A percentile compares a stretch with the other conserved stretches of the same genome.
These are phyloP conservation scores for Ophiosphaerella herpotricha DNA, from an alignment of 2,329 filamentous ascomycete genomes.

Conservation along the genomic window DNA sequence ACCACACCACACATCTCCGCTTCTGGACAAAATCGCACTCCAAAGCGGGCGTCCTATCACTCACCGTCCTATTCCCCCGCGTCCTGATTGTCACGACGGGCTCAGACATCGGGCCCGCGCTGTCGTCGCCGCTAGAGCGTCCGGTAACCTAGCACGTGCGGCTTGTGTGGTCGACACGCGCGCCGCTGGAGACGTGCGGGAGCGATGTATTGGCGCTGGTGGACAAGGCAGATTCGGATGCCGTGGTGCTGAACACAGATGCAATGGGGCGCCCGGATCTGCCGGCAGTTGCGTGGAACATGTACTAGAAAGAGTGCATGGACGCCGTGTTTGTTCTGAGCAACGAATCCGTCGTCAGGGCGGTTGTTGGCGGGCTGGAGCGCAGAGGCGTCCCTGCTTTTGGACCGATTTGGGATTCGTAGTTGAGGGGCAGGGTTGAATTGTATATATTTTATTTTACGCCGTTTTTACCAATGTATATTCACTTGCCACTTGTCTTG, in stretches of 20 bases:
- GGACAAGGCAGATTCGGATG: constrained; percentile 61
- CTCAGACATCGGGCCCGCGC: constrained; percentile 45
- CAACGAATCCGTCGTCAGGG: constrained; percentile 69
- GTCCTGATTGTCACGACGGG: constrained; percentile 43
- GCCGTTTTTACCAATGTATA: too few relatives aligned
- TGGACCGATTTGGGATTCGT: constrained; percentile 76
- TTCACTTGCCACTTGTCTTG: too few relatives aligned
- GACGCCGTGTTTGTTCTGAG: constrained; percentile 77
- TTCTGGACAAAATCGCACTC: constrained; percentile 35
- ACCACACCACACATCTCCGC: background rate
- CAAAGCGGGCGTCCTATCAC: constrained; percentile 35
- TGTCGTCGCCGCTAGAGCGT: constrained; percentile 60
- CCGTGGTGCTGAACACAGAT: constrained; percentile 70
- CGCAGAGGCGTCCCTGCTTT: constrained; percentile 68
- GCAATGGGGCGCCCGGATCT: constrained; percentile 65
- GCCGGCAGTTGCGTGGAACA: constrained; percentile 58
- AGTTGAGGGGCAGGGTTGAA: constrained; percentile 14
- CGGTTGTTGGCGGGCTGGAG: constrained; percentile 72
- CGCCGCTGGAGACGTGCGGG: constrained; percentile 67
- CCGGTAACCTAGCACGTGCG: constrained; percentile 56
- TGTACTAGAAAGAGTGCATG: constrained; percentile 53
- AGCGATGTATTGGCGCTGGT: constrained; percentile 61
- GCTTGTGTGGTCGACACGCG: constrained; percentile 71
- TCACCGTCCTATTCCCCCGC: constrained; percentile 36
- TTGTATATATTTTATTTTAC: background rate